A percentile compares a stretch with the other conserved stretches of the same genome.
Evolutionary conservation across 1,139 yeast genomes (phyloP).

Genomic region (Diutina rugosa): DNA sequence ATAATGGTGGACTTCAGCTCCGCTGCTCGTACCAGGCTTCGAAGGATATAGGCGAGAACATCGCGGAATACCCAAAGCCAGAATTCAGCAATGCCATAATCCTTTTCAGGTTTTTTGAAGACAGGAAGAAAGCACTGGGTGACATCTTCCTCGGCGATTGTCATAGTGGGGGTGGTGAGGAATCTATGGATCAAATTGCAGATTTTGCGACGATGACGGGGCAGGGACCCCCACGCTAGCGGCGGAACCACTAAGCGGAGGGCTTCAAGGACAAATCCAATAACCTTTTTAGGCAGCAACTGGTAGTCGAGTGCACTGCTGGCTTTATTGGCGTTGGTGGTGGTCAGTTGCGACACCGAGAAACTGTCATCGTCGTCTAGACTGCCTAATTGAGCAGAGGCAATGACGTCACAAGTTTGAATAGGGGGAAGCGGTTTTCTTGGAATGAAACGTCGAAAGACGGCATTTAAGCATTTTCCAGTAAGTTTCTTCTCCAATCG

Average conservation of each 20-base stretch:
- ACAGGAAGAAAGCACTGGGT: neutral
- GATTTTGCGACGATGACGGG: neutral
- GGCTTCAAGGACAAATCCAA: neutral
- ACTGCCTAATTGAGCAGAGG: neutral
- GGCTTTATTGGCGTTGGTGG: neutral
- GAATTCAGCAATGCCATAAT: neutral
- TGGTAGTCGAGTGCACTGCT: neutral
- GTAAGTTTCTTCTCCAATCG: no score
- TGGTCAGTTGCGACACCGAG: neutral
- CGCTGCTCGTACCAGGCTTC: neutral
- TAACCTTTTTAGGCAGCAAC: neutral
- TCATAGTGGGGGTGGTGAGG: neutral
- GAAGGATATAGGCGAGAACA: neutral
- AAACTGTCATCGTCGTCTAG: neutral
- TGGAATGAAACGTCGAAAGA: neutral
- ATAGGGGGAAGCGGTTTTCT: neutral
- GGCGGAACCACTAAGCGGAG: neutral
- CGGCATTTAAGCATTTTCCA: neutral
- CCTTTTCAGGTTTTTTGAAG: no score
- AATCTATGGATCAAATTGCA: neutral
- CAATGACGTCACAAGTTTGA: neutral
- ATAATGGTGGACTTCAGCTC: neutral
- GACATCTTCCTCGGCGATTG: neutral
- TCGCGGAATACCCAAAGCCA: neutral
- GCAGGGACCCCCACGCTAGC: neutral